Conservation (phyloP, 1,284 basidiomycete species). For the Austroboletus niveus region DNA sequence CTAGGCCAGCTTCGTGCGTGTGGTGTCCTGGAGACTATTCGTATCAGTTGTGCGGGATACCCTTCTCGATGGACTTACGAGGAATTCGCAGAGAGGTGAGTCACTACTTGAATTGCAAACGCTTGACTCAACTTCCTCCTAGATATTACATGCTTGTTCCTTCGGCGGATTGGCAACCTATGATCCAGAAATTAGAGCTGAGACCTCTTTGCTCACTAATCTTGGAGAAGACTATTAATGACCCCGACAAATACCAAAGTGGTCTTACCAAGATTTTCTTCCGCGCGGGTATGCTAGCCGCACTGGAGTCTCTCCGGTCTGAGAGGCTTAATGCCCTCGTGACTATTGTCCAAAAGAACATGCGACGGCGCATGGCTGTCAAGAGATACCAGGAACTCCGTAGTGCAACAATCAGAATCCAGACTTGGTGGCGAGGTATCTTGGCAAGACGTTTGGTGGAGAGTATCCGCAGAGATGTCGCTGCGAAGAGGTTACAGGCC, state of each 20-base stretch:
- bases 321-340: slow-evolving; percentile 88
- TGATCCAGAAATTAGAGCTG: slow-evolving; percentile 80
- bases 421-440: slow-evolving; percentile 92
- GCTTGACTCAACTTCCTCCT: slow-evolving; percentile 14
- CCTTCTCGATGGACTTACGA: slow-evolving; percentile 99
- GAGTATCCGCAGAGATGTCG: slow-evolving; percentile 68
- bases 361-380: slow-evolving; percentile 82
- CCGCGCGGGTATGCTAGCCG: slow-evolving; percentile 98
- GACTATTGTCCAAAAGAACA: slow-evolving; percentile 97
- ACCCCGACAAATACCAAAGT: slow-evolving; percentile 95
- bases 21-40: slow-evolving; percentile 98
- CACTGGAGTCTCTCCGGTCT: slow-evolving; percentile 88
- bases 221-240: slow-evolving; percentile 83
- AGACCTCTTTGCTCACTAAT: slow-evolving; percentile 84
- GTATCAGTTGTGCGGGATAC: slow-evolving; percentile 98
- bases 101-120: slow-evolving; percentile 6
- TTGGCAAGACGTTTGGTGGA: slow-evolving; percentile 74
- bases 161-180: slow-evolving; percentile 81
- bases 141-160: slow-evolving; percentile 97
- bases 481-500: slow-evolving; percentile 79
- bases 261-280: slow-evolving; percentile 99
- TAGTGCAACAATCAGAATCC: slow-evolving; percentile 77
- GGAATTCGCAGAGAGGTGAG: slow-evolving; percentile 96
- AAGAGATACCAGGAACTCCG: slow-evolving; percentile 80
- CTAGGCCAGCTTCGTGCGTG: slow-evolving; percentile 95